phyloP scores from a whole-genome alignment of 2,329 filamentous ascomycete species.

The Leptodontidium sp. region DNA sequence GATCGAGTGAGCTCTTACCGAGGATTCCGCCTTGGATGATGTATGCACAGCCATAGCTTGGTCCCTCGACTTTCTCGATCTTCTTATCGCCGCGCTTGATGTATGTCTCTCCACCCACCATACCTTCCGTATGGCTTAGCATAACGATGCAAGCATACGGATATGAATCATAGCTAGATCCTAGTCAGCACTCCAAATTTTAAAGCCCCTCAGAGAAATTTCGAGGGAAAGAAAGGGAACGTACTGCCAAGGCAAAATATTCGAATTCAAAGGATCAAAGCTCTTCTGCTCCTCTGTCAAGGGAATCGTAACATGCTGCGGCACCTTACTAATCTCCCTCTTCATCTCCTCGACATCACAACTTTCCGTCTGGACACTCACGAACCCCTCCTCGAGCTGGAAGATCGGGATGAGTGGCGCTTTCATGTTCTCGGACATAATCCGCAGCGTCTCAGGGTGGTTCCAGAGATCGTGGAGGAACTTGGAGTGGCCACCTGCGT shows the following conservation, averaged over 20 bases:
- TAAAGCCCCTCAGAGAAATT: background rate
- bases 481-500: slow-evolving; percentile 14
- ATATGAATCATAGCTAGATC: slow-evolving; percentile 11
- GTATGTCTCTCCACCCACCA: slow-evolving; percentile 15
- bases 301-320: slow-evolving; percentile 9
- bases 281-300: slow-evolving; percentile 9
- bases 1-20: background rate
- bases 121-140: slow-evolving; percentile 12
- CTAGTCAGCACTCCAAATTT: background rate
- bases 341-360: slow-evolving; percentile 11
- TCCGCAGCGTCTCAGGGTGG: slow-evolving; percentile 9
- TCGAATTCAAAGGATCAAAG: slow-evolving; percentile 8
- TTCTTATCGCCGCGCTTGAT: slow-evolving; percentile 17
- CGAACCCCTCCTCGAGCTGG: slow-evolving; percentile 13
- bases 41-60: slow-evolving; percentile 1
- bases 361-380: slow-evolving; percentile 8
- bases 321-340: slow-evolving; percentile 10
- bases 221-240: background rate
- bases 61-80: slow-evolving; percentile 16
- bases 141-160: slow-evolving; percentile 18
- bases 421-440: slow-evolving; percentile 18
- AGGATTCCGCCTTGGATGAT: slow-evolving; percentile 10
- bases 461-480: slow-evolving; percentile 17
- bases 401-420: slow-evolving; percentile 6
- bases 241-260: slow-evolving; percentile 15